Evolutionary conservation across 2,329 filamentous ascomycete species (phyloP), one percentile per base, ranked within the genome.

Genomic region (Aspergillus ustus): DNA sequence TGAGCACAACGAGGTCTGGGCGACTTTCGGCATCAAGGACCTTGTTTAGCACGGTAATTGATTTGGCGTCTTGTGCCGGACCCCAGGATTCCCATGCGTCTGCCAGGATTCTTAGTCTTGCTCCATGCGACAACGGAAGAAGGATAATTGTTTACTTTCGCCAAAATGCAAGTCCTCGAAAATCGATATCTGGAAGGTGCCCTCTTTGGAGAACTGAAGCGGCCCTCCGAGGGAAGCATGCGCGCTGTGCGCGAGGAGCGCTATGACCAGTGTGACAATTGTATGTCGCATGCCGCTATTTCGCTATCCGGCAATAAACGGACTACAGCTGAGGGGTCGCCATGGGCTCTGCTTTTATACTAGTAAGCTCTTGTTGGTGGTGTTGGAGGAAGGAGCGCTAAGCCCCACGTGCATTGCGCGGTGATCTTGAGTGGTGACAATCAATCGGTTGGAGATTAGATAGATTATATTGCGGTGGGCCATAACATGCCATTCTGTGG

Each of bases 1-100:
- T 92, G 29, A 92, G 74, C 0, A 92, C 85, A 0, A 89, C 88
- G 0, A 92, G 79, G 11, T 40, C 15, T 3, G 34, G 34, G 2
- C 34, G 34, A 11, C 11, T 15, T 15, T 40, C 34, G 9, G 34
- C 34, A n/a, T 46, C 22, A 9, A 46, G 44, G 13, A 46, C 22
- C 2, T 7, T 13, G 44, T 46, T 46, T 20, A 46, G n/a, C 13
- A 46, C 44, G 9, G 44, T 20, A 1, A 46, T 7, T 9, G 44
- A 46, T 25, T 46, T 46, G 44, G 19, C 7, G 44, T 46, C 44
- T 25, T 46, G 44, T n/a, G n/a, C 44, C 9, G 44, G 44, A n/a
- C 44, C 44, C 44, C 44, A 46, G 19, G 44, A 11, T 3, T 46
- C 44, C 44, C 44, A 46, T 19, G 44, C 17, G 11, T 46, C 44